Evolutionary conservation across 257 asterid species (phyloP), one percentile per base, ranked within the genome.

Genomic region (Ocimum tenuiflorum): DNA sequence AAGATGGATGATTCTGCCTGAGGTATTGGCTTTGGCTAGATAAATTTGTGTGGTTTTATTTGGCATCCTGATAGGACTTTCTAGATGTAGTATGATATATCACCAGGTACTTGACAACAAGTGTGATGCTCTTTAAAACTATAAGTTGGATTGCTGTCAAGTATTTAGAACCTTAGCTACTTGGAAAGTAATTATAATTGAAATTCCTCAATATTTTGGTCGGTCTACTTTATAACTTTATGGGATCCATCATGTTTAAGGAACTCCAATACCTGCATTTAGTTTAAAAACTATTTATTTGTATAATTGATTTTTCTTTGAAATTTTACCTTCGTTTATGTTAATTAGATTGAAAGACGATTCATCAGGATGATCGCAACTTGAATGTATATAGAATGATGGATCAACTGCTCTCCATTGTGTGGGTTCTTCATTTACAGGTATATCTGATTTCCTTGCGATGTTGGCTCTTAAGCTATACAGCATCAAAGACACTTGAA

Each of bases 371-470:
- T n/a, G n/a, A n/a, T n/a, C n/a, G n/a, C n/a, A n/a, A n/a, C n/a
- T n/a, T 90, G 63, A 83, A 85, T 46, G 80, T 90, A 6, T 90
- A 85, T 67, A 80, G 92, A 61, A 85, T 91, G 19, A 86, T 84
- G 92, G 95, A 56, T 88, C 6, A 82, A 1, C 84, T 95, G 20
- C 85, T 88, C 57, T 86, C 84, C 6, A 91, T 85, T 47, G 94
- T 79, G 56, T 92, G 83, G 77, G 88, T 85, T 61, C 83, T 85
- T 50, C 90, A 86, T 29, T 75, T 88, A 69, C 91, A 86, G 88
- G 95, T 7, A 8, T 8, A 2, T 4, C 23, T 63, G 8, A 6
- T 41, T 9, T 65, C 19, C 18, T 19, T 49, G 20, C 17, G 19
- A 20, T 49, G 50, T 13, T 13, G 10, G 3, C 24, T 14, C 13